phyloP scores from a whole-genome alignment of 805 yeast genomes.

The Zygoascus biomembranicola region DNA sequence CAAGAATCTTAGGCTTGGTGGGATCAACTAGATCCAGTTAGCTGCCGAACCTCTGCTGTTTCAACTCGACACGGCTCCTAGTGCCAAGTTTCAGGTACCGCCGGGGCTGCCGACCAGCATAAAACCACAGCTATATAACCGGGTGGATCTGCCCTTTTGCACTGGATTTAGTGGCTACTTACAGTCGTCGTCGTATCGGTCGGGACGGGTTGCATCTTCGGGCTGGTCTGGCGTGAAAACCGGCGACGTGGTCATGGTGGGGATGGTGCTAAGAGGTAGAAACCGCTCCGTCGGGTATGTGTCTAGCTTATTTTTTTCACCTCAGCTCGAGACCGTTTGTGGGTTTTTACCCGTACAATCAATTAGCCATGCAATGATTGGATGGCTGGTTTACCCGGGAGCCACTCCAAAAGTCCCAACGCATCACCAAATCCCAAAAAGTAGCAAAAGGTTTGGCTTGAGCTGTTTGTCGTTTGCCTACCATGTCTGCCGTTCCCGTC shows the following conservation, averaged over 20 bases:
- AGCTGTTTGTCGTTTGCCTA: background rate
- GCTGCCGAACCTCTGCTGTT: background rate
- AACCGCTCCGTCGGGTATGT: background rate
- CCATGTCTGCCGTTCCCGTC: background rate
- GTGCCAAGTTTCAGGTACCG: background rate
- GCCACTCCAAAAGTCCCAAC: no score
- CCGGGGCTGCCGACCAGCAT: background rate
- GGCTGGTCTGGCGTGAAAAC: constrained; percentile 1
- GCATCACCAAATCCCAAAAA: no score
- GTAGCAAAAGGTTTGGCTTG: no score
- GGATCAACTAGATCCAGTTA: constrained; percentile 5
- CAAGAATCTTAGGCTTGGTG: constrained; percentile 23
- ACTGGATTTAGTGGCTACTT: no score
- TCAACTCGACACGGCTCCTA: background rate
- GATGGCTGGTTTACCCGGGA: background rate
- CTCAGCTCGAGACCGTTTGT: no score
- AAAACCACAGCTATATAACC: no score
- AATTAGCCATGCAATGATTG: background rate
- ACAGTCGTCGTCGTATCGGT: constrained; percentile 6
- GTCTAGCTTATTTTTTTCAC: no score
- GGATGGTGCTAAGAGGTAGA: background rate
- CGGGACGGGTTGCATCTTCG: constrained; percentile 3
- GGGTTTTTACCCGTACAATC: no score
- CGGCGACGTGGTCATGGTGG: background rate
- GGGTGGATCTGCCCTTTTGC: no score